phyloP scores from a whole-genome alignment of 345 rosid genomes.

The Gossypium arboreum region DNA sequence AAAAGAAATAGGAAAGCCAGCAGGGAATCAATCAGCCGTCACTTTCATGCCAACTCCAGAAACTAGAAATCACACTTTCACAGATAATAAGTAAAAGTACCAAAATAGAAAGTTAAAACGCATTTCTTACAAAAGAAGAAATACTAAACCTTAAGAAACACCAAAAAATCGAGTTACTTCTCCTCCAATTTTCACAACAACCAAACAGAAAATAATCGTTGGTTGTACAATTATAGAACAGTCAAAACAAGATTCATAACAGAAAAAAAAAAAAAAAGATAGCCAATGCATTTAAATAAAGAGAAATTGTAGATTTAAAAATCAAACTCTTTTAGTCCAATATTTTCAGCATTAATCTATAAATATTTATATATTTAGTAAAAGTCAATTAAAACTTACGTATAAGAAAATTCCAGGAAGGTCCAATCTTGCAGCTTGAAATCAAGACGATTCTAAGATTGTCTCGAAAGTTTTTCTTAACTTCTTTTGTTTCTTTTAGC shows the following conservation, averaged over 20 bases:
- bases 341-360: background rate
- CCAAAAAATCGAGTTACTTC: slow-evolving; percentile 2
- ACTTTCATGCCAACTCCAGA: slow-evolving; percentile 7
- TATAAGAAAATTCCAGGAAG: background rate
- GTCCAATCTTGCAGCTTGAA: slow-evolving; percentile 15
- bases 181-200: slow-evolving; percentile 10
- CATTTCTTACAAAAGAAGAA: background rate
- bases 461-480: background rate
- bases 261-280: background rate
- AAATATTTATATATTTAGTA: slow-evolving; percentile 3
- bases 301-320: background rate
- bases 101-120: background rate
- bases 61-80: slow-evolving; percentile 1
- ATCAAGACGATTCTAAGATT: background rate
- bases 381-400: slow-evolving; percentile 25
- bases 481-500: background rate
- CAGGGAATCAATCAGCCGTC: slow-evolving; percentile 1
- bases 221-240: slow-evolving; percentile 5
- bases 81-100: background rate
- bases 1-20: background rate
- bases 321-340: slow-evolving; percentile 7
- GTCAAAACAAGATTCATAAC: slow-evolving; percentile 3
- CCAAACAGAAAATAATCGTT: slow-evolving; percentile 9
- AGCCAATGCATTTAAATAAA: background rate
- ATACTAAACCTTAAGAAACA: background rate